These are phyloP conservation scores for Pulveroboletus sp. DNA, from an alignment of 768 basidiomycete genomes.

Conservation along the genomic window DNA sequence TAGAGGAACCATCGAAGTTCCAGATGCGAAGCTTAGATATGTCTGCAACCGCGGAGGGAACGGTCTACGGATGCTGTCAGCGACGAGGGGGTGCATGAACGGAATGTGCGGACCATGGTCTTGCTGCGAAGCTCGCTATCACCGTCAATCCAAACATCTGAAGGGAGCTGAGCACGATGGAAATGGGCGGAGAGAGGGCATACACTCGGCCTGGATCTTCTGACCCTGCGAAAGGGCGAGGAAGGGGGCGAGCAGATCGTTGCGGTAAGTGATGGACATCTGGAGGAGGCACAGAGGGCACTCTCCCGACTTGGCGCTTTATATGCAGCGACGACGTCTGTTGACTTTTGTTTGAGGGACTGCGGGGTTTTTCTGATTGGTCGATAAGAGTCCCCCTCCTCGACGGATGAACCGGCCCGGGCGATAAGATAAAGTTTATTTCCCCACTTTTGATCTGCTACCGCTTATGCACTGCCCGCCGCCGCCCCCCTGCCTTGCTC, in stretches of 20 bases:
- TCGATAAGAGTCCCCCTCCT: conserved; percentile 21
- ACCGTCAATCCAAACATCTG: conserved; percentile 99
- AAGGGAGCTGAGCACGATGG: conserved; percentile 2
- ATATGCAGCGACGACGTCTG: conserved; percentile 7
- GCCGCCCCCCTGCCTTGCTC: conserved; percentile 56
- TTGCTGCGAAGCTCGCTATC: conserved; percentile 93
- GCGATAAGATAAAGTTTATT: conserved; percentile 10
- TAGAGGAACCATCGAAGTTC: conserved; percentile 99
- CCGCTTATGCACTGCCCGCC: conserved; percentile 52
- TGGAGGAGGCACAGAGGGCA: background rate
- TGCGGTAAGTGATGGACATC: conserved; percentile 47
- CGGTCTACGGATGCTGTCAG: conserved; percentile 52
- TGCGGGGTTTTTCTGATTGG: conserved; percentile 22
- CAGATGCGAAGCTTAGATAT: conserved; percentile 91
- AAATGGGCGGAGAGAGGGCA: conserved; percentile 18
- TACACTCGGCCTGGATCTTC: conserved; percentile 93
- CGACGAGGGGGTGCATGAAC: background rate
- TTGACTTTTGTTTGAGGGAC: conserved; percentile 24
- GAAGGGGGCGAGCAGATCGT: conserved; percentile 86
- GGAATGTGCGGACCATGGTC: conserved; percentile 67
- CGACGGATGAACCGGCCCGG: background rate
- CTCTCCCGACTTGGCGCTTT: too few species aligned
- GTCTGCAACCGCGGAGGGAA: conserved; percentile 79
- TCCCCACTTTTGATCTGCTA: conserved; percentile 7
- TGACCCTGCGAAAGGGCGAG: conserved; percentile 86